A percentile compares a stretch with the other conserved stretches of the same genome.
These are phyloP conservation scores for Huntiella moniliformis DNA, from an alignment of 2,329 filamentous ascomycete species.

Conservation along the genomic window DNA sequence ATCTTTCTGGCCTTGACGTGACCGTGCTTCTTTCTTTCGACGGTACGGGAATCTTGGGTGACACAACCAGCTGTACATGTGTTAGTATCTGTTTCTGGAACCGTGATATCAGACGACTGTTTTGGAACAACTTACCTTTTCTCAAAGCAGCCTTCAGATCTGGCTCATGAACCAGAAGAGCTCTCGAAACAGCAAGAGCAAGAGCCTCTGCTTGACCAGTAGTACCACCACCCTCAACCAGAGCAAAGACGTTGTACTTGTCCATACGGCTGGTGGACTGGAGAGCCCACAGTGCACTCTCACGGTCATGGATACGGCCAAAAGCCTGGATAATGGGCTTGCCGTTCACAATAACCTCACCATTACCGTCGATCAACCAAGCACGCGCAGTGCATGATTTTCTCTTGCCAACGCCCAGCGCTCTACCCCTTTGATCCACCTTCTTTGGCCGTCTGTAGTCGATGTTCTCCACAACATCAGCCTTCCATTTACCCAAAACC, in stretches of 20 bases:
- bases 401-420: constrained; percentile 63
- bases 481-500: constrained; percentile 11
- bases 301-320: constrained; percentile 75
- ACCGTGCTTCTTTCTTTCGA: constrained; percentile 96
- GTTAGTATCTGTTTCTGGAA: constrained; percentile 22
- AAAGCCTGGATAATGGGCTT: constrained; percentile 70
- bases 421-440: constrained; percentile 60
- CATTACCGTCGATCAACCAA: constrained; percentile 80
- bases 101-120: constrained; percentile 9
- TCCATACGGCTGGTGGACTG: constrained; percentile 66
- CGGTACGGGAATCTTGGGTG: constrained; percentile 73
- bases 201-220: constrained; percentile 93
- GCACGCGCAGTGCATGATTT: constrained; percentile 76
- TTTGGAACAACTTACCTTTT: constrained; percentile 47
- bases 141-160: constrained; percentile 71
- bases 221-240: constrained; percentile 68
- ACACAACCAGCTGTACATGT: constrained; percentile 61
- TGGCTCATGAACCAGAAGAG: constrained; percentile 78
- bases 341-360: constrained; percentile 78
- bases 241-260: constrained; percentile 92
- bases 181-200: constrained; percentile 75
- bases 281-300: constrained; percentile 83
- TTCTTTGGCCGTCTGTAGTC: constrained; percentile 15
- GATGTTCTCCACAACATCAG: constrained; percentile 9
- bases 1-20: constrained; percentile 95